Evolutionary conservation across 2,329 filamentous ascomycete genomes (phyloP), one percentile per base, ranked within the genome.

Genomic region (Fonsecaea pugnacius): DNA sequence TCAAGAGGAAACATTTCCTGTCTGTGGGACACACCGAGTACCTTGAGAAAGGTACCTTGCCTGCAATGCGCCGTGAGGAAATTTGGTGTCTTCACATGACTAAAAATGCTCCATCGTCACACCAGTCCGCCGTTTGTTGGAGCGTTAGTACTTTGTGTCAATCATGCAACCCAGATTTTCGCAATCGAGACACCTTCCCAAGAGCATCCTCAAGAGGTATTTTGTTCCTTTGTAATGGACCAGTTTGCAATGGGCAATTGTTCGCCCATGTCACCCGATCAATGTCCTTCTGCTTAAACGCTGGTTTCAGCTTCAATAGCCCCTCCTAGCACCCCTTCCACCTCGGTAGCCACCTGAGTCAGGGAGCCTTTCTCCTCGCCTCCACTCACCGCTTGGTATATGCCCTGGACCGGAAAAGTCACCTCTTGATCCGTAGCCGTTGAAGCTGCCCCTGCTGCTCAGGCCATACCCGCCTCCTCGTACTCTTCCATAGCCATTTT

Each of bases 361-460:
- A 64, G 80, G 80, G 56, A 82, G 56, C 63, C 81, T 73, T 72
- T 83, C 79, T 38, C 80, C 78, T 54, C 80, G 76, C 66, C 80
- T 79, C 75, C 83, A 82, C 71, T 85, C 78, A 36, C 82, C 78
- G 69, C 74, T 67, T 61, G 80, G 77, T 64, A 82, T 71, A 75
- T 73, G 14, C 72, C 73, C 9, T 62, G 51, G 40, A 7, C 63
- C 24, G 71, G 66, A 30, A 72, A 71, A 48, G 79, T 80, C 73
- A 60, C 66, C 62, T 54, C 75, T 76, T 48, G 72, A 73, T 6
- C 77, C 78, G 21, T 71, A 74, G 62, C 75, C 78, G 48, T 75
- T 75, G 72, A 78, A 78, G 69, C 77, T 76, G 48, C 77, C 38
- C 74, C 75, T 58, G 79, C 77, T 74, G 65, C 76, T 72, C 21